Evolutionary conservation across 371 early-diverging fungal species (phyloP).

Genomic region (Syncephalis fuscata): DNA sequence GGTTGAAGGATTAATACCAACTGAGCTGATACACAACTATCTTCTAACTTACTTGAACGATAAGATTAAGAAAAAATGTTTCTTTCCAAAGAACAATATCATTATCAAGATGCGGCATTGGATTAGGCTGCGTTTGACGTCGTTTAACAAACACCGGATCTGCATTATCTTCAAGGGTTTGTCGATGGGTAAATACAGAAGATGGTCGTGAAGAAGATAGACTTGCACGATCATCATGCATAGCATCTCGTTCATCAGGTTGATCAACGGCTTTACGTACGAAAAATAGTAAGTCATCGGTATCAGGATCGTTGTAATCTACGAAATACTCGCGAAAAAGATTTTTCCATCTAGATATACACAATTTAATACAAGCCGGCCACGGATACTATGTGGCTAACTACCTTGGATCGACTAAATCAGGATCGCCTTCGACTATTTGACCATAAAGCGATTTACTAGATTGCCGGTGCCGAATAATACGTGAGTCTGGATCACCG

Average conservation of each 20-base stretch:
- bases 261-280: constrained; percentile 17
- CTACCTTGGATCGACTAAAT: constrained; percentile 14
- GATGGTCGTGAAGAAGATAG: no score
- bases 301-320: constrained; percentile 28
- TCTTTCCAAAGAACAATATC: constrained; percentile 67
- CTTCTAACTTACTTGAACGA: constrained; percentile 36
- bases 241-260: no score
- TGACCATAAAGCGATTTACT: background rate
- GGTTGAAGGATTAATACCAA: no score
- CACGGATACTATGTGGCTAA: no score
- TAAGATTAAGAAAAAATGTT: constrained; percentile 66
- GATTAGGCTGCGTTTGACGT: constrained; percentile 20
- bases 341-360: constrained; percentile 40
- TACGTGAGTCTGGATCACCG: constrained; percentile 4
- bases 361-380: no score
- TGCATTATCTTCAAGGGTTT: constrained; percentile 14
- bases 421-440: constrained; percentile 8
- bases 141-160: constrained; percentile 59
- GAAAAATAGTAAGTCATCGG: constrained; percentile 64
- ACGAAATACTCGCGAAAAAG: constrained; percentile 48
- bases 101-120: constrained; percentile 27
- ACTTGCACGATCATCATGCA: no score
- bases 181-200: constrained; percentile 6
- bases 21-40: no score
- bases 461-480: background rate